Evolutionary conservation across 2,329 filamentous ascomycete species (phyloP), one percentile per base, ranked within the genome.

Genomic region (Neonectria magnoliae): DNA sequence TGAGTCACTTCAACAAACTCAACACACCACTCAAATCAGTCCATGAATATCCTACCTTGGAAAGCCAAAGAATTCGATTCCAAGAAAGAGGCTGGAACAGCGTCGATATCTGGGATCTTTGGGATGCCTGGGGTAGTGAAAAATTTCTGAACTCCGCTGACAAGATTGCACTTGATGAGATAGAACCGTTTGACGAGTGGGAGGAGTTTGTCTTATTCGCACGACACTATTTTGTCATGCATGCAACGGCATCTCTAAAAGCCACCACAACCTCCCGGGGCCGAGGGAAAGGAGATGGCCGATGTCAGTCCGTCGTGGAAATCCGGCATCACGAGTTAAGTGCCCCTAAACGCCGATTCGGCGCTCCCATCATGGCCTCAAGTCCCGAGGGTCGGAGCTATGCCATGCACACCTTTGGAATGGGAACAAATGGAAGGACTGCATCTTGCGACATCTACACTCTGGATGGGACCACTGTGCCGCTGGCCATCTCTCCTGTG

Each of bases 181-280:
- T 94, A 16, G 95, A 98, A 74, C 89, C 91, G 1, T 98, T 98
- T 75, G 95, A 98, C 77, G 94, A 98, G 79, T 97, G 93, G 93
- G 95, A 98, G 78, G 95, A 98, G 73, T 94, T 98, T 75, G 90
- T 91, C 2, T 82, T 97, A 1, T 97, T 97, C 77, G 89, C 88
- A 2, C 89, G 90, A 36, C 94, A 98, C 78, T 97, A 97, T 78
- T 92, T 94, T 71, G 80, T 98, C 47, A 83, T 97, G 9, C 83
- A 88, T 55, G 93, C 93, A 11, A 68, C 57, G 9, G 74, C 73
- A 9, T 56, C 67, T 5, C 51, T 48, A 11, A 55, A 25, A 20
- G 36, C 51, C 22, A 47, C 48, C 25, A 47, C 41, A 57, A 41
- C 36, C 36, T 27, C 22, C 20, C 61, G 33, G 11, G 57, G 61